These are phyloP conservation scores for Pseudoneurospora amorphoporcata DNA, from an alignment of 495 filamentous ascomycete genomes.

Conservation along the genomic window DNA sequence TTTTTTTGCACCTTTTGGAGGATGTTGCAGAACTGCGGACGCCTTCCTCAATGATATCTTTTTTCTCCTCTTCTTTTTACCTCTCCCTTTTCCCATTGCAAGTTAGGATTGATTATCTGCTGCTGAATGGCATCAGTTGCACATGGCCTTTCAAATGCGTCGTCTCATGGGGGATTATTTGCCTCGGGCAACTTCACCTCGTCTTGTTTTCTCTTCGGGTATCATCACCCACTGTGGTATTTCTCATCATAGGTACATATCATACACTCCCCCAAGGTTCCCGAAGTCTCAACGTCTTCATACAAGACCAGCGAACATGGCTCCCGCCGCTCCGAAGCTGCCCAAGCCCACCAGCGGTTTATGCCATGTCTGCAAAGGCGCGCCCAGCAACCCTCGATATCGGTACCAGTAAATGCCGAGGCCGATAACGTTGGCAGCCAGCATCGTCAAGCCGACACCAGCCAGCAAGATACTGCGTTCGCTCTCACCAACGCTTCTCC, in stretches of 20 bases:
- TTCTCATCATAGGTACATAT: not conserved
- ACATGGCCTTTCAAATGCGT: not conserved
- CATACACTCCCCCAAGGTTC: not conserved
- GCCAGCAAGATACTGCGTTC: slow-evolving; percentile 7
- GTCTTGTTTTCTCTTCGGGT: not conserved
- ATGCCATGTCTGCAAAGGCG: slow-evolving; percentile 24
- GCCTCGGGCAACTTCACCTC: not conserved
- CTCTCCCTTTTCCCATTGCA: too few species aligned
- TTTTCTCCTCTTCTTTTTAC: not conserved
- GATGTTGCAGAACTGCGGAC: not conserved
- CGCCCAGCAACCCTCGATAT: slow-evolving; percentile 21
- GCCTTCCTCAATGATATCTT: not conserved
- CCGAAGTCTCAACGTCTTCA: not conserved
- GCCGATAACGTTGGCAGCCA: slow-evolving; percentile 9
- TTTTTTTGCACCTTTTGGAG: not conserved
- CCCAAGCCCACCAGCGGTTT: slow-evolving; percentile 12
- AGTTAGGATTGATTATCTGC: not conserved
- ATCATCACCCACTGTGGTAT: not conserved
- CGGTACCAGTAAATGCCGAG: slow-evolving; percentile 12
- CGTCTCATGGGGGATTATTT: not conserved
- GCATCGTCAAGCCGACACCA: slow-evolving; percentile 12
- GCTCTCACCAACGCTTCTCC: not conserved
- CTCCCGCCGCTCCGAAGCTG: slow-evolving; percentile 25
- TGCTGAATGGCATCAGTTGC: not conserved
- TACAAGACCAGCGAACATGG: slow-evolving; percentile 15